Percentiles rank a stretch among this genome's conserved stretches.
phyloP scores from a whole-genome alignment of 2,329 filamentous ascomycete genomes.

The Knoxdaviesia capensis region DNA sequence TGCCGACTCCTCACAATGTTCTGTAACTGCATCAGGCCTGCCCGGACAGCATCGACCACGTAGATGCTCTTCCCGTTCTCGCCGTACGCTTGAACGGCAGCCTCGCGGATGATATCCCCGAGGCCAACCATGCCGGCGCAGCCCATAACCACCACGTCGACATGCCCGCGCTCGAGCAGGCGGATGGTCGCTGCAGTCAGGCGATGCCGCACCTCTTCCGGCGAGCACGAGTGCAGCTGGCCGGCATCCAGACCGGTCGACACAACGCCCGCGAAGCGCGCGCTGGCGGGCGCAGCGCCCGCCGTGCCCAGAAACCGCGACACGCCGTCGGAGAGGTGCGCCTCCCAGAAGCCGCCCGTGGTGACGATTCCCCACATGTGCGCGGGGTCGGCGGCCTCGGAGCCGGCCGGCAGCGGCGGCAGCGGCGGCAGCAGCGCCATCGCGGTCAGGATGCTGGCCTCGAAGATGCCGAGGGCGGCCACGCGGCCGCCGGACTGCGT shows the following conservation, averaged over 20 bases:
- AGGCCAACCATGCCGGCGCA: conserved; percentile 85
- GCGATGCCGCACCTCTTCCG: conserved; percentile 40
- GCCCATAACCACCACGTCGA: conserved; percentile 54
- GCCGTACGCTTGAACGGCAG: conserved; percentile 44
- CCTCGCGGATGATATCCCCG: conserved; percentile 52
- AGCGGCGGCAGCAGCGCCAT: conserved; percentile 23
- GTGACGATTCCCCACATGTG: conserved; percentile 70
- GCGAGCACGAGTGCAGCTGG: conserved; percentile 54
- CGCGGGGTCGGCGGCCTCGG: conserved; percentile 4
- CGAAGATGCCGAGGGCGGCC: conserved; percentile 67
- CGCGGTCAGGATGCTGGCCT: conserved; percentile 52
- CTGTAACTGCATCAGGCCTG: conserved; percentile 42
- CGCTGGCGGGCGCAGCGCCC: conserved; percentile 9
- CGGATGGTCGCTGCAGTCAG: conserved; percentile 51
- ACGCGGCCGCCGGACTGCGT: conserved; percentile 11
- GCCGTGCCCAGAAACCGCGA: conserved; percentile 36
- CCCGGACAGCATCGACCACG: conserved; percentile 65
- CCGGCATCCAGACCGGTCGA: conserved; percentile 65
- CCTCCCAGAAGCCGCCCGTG: conserved; percentile 70
- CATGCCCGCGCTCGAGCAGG: conserved; percentile 36
- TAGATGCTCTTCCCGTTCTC: conserved; percentile 31
- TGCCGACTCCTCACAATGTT: conserved; percentile 25
- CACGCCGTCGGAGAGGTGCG: conserved; percentile 47
- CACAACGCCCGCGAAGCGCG: conserved; percentile 56
- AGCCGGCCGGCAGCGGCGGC: conserved; percentile 12